Evolutionary conservation across 2,329 filamentous ascomycete species (phyloP).

Genomic region (Fusarium sp.): DNA sequence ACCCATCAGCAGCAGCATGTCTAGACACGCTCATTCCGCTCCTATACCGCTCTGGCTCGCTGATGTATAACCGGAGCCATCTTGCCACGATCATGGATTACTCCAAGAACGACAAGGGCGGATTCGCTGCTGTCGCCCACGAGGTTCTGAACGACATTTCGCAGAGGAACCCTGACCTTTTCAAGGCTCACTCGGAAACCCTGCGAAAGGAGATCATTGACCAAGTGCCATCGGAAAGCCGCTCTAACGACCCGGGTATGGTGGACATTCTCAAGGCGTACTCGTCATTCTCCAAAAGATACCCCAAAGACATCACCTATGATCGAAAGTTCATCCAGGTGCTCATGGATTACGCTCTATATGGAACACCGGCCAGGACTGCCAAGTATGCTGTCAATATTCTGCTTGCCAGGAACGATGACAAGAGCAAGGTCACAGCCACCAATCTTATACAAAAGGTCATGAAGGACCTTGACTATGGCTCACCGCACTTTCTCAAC

Average conservation of each 20-base stretch:
- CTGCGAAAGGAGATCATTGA: conserved; percentile 86
- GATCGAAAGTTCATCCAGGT: conserved; percentile 83
- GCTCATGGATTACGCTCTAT: conserved; percentile 81
- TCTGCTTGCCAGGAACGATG: conserved; percentile 74
- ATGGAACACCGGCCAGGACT: conserved; percentile 79
- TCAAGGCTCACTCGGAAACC: conserved; percentile 91
- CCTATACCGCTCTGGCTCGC: conserved; percentile 80
- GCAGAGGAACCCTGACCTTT: conserved; percentile 83
- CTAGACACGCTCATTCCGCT: conserved; percentile 83
- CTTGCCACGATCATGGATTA: conserved; percentile 88
- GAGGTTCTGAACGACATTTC: conserved; percentile 93
- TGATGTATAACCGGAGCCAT: conserved; percentile 95
- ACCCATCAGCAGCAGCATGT: conserved; percentile 64
- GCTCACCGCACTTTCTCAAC: conserved; percentile 75
- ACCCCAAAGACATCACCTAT: conserved; percentile 80
- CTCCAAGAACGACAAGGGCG: conserved; percentile 82
- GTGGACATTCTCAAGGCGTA: conserved; percentile 94
- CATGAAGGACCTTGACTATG: conserved; percentile 76
- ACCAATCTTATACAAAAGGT: conserved; percentile 82
- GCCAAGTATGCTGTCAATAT: conserved; percentile 96
- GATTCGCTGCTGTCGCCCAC: conserved; percentile 79
- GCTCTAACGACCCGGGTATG: conserved; percentile 73
- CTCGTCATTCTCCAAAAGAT: conserved; percentile 86
- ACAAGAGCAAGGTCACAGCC: conserved; percentile 81
- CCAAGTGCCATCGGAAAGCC: conserved; percentile 74